These are phyloP conservation scores for Acanthamoeba culbertsoni DNA, from an alignment of 208 protist genomes.

Conservation along the genomic window DNA sequence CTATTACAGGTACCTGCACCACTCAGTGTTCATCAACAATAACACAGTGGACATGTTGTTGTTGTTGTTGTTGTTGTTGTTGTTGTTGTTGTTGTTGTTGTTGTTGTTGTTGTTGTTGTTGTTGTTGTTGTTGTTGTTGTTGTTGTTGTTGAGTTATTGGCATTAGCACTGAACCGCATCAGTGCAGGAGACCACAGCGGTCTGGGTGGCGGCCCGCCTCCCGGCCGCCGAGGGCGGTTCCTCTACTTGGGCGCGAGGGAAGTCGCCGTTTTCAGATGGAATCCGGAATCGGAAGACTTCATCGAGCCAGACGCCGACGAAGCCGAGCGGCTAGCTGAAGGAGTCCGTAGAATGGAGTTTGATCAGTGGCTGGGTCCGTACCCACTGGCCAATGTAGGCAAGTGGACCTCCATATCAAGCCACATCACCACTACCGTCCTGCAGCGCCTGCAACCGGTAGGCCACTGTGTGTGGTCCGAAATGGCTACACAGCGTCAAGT, in stretches of 20 bases:
- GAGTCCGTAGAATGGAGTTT: not conserved
- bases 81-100: too few species aligned
- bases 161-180: too few species aligned
- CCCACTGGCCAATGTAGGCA: not conserved
- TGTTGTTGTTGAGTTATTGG: too few species aligned
- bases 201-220: not conserved
- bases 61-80: too few species aligned
- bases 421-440: not conserved
- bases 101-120: too few species aligned
- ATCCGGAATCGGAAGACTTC: not conserved
- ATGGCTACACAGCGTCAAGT: not conserved
- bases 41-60: not conserved
- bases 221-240: not conserved
- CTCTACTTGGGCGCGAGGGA: not conserved
- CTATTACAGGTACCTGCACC: not conserved
- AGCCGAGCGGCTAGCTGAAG: not conserved
- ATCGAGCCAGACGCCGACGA: not conserved
- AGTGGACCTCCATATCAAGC: not conserved
- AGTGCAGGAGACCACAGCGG: not conserved
- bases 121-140: too few species aligned
- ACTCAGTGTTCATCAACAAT: not conserved
- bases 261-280: not conserved
- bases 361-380: not conserved
- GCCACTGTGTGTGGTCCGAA: not conserved
- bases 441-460: slow-evolving; percentile 2